Base-by-base conservation (phyloP, 129 eudicot species). In the Artemisia argyi region DNA sequence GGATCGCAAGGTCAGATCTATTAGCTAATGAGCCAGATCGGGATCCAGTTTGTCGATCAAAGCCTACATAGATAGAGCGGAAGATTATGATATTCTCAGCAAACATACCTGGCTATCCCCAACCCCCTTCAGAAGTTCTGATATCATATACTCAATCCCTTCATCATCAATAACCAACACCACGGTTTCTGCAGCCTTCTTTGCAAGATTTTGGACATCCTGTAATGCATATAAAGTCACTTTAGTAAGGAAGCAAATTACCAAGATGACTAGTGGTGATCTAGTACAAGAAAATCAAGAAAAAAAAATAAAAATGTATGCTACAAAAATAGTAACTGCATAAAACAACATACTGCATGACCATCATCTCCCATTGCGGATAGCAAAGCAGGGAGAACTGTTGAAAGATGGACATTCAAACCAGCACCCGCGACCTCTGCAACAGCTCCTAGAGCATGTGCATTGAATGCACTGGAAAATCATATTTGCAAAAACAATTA, bases 381-480 rank as follows among this genome's bases (percentile, higher is more conserved):
- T 65, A 94, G 97, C 79, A 94, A 81, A 76, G 97, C 93, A 81
- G 99, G 99, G 75, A 94, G 91, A 58, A 94, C 74, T 7, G 91
- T 90, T 66, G 86, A 78, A 73, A 94, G 89, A 73, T 94, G 99
- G 70, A 74, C 84, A 68, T 88, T 83, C 54, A 94, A 85, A 71
- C 97, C 93, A 61, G 99, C 91, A 47, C 99, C 97, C 2, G 99
- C 99, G 65, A 94, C 99, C 77, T 94, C 99, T 2, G 99, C 99
- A 72, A 94, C 78, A 73, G 97, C 99, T 79, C 97, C 99, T 66
- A 94, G 79, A 77, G 99, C 99, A 75, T 94, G 97, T 14, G 99
- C 99, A 83, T 94, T 94, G 85, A 94, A 94, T 54, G 92, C 97
- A 73, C 99, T 94, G 87, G 2, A 83, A 39, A 60, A 55, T 10